These are phyloP conservation scores for Raphanus sativus DNA, from an alignment of 345 rosid species.

Conservation along the genomic window DNA sequence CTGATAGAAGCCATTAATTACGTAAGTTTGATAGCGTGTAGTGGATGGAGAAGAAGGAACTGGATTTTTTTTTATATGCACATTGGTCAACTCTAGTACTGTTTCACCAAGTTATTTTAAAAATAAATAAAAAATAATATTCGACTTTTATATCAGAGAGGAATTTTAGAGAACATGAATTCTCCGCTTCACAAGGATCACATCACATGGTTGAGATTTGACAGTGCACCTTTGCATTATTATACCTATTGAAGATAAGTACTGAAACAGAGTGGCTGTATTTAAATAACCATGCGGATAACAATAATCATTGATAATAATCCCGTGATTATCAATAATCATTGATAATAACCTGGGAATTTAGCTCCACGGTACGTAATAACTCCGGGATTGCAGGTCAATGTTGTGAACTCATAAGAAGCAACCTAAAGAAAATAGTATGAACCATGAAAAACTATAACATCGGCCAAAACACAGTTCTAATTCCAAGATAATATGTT, in stretches of 20 bases:
- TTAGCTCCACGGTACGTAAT: conserved; percentile 92
- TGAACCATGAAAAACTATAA: conserved; percentile 3
- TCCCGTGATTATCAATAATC: no score
- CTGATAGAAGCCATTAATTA: background rate
- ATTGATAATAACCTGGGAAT: conserved; percentile 58
- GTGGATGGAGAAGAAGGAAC: background rate
- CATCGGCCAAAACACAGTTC: background rate
- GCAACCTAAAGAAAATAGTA: conserved; percentile 61
- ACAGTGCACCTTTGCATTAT: background rate
- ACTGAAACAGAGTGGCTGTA: background rate
- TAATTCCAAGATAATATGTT: background rate
- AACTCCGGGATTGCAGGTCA: conserved; percentile 96
- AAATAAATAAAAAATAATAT: background rate
- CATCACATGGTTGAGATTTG: background rate
- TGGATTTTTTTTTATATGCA: background rate
- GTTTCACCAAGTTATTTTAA: background rate
- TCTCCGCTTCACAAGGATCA: background rate
- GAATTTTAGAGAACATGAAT: background rate
- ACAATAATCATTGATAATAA: background rate
- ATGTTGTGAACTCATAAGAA: conserved; percentile 93
- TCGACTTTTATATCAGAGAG: background rate
- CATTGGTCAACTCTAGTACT: background rate
- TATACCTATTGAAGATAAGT: background rate
- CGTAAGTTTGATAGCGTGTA: background rate
- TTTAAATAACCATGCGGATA: background rate